phyloP scores from a whole-genome alignment of 306 rosid species.

The Cicer pinnatifidum region DNA sequence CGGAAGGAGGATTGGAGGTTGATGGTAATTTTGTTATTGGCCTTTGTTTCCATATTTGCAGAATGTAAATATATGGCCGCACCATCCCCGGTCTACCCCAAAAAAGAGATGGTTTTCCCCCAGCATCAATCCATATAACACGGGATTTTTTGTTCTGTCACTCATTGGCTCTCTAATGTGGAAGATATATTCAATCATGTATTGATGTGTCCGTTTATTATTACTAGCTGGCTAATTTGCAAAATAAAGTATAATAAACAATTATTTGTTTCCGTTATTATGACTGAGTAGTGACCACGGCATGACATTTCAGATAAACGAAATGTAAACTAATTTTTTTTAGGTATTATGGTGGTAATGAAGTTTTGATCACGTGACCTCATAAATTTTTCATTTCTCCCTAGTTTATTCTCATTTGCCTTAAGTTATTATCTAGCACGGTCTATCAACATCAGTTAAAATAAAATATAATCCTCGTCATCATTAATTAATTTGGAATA shows the following conservation, averaged over 20 bases:
- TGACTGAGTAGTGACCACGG: not conserved
- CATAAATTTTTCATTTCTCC: not conserved
- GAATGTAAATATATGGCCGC: constrained; percentile 32
- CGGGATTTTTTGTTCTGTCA: not conserved
- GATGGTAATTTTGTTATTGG: constrained; percentile 38
- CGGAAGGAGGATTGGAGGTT: constrained; percentile 33
- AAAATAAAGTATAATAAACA: constrained; percentile 38
- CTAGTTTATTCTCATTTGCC: not conserved
- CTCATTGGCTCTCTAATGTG: not conserved
- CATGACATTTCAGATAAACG: not conserved
- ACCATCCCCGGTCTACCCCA: constrained; percentile 6
- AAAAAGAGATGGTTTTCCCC: constrained; percentile 16
- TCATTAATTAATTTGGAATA: not conserved
- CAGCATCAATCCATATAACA: constrained; percentile 29
- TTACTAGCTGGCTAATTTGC: constrained; percentile 15
- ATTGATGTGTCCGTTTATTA: not conserved
- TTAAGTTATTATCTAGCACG: not conserved
- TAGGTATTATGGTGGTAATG: not conserved
- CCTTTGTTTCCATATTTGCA: constrained; percentile 39
- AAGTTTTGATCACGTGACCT: not conserved
- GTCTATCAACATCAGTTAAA: not conserved
- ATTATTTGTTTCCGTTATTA: constrained; percentile 30
- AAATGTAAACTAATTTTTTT: not conserved
- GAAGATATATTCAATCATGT: constrained; percentile 34
- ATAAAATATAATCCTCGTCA: not conserved